Conservation (phyloP, 73 alveolate species). For the Tetrahymena elliotti region DNA sequence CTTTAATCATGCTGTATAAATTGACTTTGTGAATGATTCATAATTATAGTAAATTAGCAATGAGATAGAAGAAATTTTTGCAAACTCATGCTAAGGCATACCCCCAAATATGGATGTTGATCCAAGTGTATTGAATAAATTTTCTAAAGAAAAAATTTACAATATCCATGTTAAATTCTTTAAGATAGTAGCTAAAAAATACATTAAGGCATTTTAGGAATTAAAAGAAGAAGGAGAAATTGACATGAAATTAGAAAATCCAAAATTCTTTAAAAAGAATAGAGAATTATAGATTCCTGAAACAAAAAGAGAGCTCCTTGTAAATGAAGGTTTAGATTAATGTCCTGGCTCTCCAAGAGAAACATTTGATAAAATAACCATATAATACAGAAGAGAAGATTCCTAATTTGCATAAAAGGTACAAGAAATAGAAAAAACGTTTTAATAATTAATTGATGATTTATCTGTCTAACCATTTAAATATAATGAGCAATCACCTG, state of each 20-base stretch:
- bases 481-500: background rate
- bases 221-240: background rate
- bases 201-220: background rate
- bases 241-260: background rate
- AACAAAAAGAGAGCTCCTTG: background rate
- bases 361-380: background rate
- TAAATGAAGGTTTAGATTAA: background rate
- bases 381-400: background rate
- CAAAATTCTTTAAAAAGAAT: background rate
- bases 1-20: background rate
- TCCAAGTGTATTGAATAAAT: background rate
- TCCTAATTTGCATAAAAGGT: background rate
- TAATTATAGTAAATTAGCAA: background rate
- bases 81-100: background rate
- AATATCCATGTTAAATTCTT: background rate
- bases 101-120: background rate
- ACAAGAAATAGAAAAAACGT: background rate
- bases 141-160: background rate
- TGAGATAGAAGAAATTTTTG: background rate
- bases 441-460: background rate
- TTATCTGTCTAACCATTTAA: background rate
- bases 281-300: background rate
- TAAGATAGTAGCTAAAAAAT: background rate
- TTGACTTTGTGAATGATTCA: background rate
- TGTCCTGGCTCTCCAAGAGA: background rate